Evolutionary conservation across 306 rosid species (phyloP), one percentile per base, ranked within the genome.

Genomic region (Trifolium dubium): DNA sequence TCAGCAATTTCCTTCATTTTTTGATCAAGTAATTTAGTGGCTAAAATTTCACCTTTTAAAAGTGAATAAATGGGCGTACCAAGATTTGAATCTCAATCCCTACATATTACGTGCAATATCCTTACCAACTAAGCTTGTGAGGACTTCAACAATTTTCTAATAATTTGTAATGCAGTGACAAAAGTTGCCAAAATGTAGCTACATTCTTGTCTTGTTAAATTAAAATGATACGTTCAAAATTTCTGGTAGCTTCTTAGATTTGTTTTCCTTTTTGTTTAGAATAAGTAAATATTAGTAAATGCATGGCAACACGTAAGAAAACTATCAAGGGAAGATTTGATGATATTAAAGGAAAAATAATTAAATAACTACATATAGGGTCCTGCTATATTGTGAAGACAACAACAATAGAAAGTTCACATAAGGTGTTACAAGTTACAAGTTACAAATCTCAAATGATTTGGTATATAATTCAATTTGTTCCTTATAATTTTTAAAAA

Each of bases 401-500:
- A 64, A n/a, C 19, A 28, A 41, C 63, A 34, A 46, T 19, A 63
- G 46, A 18, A 41, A 55, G 53, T 64, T 67, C 11, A 28, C 19
- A 60, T 17, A 32, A 8, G 55, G 55, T 60, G 44, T 41, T 29
- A 66, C 23, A 23, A 23, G 44, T 41, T 29, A 66, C 23, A 23
- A 23, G 44, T 41, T 29, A 66, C 6, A 55, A 30, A 39, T 77
- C 30, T 10, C 3, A 67, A 62, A 39, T 63, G 67, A 50, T 70
- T 58, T 28, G 18, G 54, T 62, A 64, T 40, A 44, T 6, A 14
- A 37, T 67, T 32, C 50, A 44, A 65, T 65, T 58, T n/a, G 50
- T 67, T 76, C 69, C 63, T 64, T 51, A 43, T 34, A 50, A 61
- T 56, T 68, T 63, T 50, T 73, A 30, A 19, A 29, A 63, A 60